Evolutionary conservation across 1,284 basidiomycete species (phyloP).

Genomic region (Dichomitus squalens): DNA sequence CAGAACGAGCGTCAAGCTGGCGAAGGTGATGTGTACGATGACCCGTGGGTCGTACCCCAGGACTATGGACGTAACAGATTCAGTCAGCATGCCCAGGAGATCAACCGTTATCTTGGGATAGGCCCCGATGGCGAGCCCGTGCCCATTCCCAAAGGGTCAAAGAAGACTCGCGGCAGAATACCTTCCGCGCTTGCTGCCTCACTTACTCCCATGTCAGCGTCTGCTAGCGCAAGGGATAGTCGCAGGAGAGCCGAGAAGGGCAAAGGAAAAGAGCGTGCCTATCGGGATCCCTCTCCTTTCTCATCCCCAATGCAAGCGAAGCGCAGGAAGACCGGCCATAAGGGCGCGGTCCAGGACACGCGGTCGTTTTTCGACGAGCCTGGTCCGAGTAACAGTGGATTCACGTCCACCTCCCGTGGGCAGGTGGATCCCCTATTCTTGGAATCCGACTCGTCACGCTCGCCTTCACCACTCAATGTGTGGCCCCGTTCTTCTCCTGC

Average conservation of each 20-base stretch:
- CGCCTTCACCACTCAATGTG: constrained; percentile 2
- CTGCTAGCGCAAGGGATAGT: neutral
- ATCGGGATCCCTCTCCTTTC: neutral
- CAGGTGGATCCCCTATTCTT: neutral
- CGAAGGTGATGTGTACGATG: neutral
- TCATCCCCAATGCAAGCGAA: too few relatives aligned
- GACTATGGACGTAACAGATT: neutral
- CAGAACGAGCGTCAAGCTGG: neutral
- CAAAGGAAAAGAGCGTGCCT: constrained; percentile 1
- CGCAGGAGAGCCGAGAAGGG: neutral
- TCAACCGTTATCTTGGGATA: neutral
- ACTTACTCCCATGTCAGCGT: neutral
- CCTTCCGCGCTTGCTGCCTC: neutral
- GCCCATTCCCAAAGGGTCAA: neutral
- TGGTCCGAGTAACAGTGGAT: neutral
- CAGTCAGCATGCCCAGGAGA: neutral
- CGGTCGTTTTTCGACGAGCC: neutral
- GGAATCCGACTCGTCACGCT: neutral
- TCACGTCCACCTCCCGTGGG: neutral
- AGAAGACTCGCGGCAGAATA: constrained; percentile 1
- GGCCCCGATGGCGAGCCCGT: neutral
- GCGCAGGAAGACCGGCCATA: constrained; percentile 11
- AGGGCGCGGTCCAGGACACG: neutral
- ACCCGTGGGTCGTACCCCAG: constrained; percentile 2
- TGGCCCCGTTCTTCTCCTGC: constrained; percentile 2